phyloP scores from a whole-genome alignment of 1,284 basidiomycete genomes.

The Rhodotorula sp. region DNA sequence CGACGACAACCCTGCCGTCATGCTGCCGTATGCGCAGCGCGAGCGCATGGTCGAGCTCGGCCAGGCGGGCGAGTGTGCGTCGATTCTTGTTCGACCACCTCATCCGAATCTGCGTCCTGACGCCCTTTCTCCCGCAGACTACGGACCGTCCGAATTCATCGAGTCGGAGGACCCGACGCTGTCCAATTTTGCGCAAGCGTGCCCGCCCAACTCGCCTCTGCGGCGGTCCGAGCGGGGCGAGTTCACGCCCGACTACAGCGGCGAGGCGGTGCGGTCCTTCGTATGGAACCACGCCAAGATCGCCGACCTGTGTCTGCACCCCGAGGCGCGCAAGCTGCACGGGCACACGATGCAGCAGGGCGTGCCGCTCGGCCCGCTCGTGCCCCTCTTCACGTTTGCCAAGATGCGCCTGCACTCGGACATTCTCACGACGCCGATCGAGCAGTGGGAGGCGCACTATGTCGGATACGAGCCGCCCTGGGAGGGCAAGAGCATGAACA shows the following conservation, averaged over 20 bases:
- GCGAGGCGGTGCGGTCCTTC: conserved; percentile 43
- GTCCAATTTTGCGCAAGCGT: conserved; percentile 45
- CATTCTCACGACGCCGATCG: conserved; percentile 55
- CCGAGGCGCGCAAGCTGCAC: conserved; percentile 46
- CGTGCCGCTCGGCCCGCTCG: conserved; percentile 41
- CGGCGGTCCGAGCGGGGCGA: conserved; percentile 42
- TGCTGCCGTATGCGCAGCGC: conserved; percentile 53
- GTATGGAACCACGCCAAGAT: conserved; percentile 45
- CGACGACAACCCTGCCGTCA: conserved; percentile 56
- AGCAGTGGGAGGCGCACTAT: conserved; percentile 52
- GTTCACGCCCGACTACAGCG: conserved; percentile 34
- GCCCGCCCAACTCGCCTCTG: conserved; percentile 43
- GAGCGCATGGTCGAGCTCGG: conserved; percentile 53
- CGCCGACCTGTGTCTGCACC: conserved; percentile 47
- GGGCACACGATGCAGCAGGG: conserved; percentile 47
- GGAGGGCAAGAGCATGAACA: conserved; percentile 52
- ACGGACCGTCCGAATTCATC: conserved; percentile 44
- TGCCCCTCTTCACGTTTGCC: conserved; percentile 48
- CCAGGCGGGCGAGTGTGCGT: conserved; percentile 52
- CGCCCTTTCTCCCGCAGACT: conserved; percentile 24
- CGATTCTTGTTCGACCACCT: too few species aligned
- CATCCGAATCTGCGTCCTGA: not conserved
- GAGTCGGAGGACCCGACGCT: conserved; percentile 37
- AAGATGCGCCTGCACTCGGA: conserved; percentile 52
- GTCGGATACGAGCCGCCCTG: conserved; percentile 53